Evolutionary conservation across 805 yeast genomes (phyloP).

Genomic region (Zygosaccharomyces bailii): DNA sequence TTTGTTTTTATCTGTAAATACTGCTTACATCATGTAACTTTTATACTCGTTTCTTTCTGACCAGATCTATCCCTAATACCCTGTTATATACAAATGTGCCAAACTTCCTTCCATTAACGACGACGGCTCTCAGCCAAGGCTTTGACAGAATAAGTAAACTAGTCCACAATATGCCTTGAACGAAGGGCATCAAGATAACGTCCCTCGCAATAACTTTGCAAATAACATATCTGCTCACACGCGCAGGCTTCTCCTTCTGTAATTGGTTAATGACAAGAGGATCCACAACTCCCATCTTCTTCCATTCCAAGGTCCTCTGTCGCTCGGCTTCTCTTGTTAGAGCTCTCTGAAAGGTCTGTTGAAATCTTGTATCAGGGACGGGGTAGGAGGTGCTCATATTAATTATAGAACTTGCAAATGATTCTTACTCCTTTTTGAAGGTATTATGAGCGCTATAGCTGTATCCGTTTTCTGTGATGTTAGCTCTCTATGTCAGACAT

Average conservation of each 20-base stretch:
- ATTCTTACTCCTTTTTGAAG: not conserved
- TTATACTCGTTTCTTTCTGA: conserved; percentile 13
- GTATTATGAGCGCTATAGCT: conserved; percentile 4
- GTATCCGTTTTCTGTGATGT: conserved; percentile 2
- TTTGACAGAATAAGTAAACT: conserved; percentile 38
- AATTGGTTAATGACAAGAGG: conserved; percentile 14
- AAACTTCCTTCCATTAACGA: conserved; percentile 26
- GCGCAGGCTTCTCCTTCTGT: conserved; percentile 15
- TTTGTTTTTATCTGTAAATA: conserved; percentile 12
- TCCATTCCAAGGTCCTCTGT: conserved; percentile 17
- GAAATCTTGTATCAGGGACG: conserved; percentile 67
- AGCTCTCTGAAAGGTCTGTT: conserved; percentile 52
- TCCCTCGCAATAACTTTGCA: conserved; percentile 49
- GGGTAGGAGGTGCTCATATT: conserved; percentile 26
- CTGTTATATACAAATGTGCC: conserved; percentile 24
- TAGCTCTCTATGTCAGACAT: not conserved
- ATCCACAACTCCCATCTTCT: conserved; percentile 15
- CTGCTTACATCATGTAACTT: conserved; percentile 6
- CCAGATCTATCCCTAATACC: conserved; percentile 18
- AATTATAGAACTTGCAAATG: not conserved
- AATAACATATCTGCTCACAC: conserved; percentile 43
- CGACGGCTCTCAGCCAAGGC: conserved; percentile 36
- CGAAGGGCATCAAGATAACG: conserved; percentile 50
- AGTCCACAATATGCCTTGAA: conserved; percentile 51
- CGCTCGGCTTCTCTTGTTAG: conserved; percentile 29